Evolutionary conservation across 257 asterid species (phyloP).

Genomic region (Primulina eburnea): DNA sequence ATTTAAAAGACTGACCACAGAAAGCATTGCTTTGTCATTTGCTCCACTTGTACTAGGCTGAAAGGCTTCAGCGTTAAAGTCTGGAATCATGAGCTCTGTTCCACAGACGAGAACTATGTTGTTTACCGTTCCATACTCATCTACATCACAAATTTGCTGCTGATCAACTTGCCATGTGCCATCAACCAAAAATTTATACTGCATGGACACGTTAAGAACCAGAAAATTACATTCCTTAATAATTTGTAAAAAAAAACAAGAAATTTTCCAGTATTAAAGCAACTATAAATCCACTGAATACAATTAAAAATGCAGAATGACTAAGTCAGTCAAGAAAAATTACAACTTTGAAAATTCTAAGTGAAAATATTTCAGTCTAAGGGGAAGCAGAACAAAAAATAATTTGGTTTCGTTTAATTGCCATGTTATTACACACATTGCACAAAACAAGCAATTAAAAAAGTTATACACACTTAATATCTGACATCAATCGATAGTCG

Average conservation of each 20-base stretch:
- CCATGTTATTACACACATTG: neutral
- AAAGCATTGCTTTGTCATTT: constrained; percentile 9
- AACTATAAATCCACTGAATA: neutral
- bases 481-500: neutral
- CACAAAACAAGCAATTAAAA: neutral
- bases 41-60: constrained; percentile 28
- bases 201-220: constrained; percentile 26
- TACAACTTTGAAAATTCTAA: neutral
- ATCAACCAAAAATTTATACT: constrained; percentile 72
- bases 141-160: constrained; percentile 49
- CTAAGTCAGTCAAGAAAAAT: neutral
- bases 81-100: constrained; percentile 25
- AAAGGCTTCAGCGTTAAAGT: constrained; percentile 26
- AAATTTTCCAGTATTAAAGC: neutral
- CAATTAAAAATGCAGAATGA: neutral
- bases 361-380: too few relatives aligned
- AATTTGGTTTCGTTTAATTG: neutral
- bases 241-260: neutral
- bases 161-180: constrained; percentile 59
- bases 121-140: constrained; percentile 49
- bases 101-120: constrained; percentile 44
- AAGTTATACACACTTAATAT: neutral
- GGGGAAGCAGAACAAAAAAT: neutral
- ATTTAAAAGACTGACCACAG: constrained; percentile 33
- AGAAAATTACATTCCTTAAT: neutral